Evolutionary conservation across 192 early-diverging fungal species (phyloP).

Genomic region (Coemansia sp.): DNA sequence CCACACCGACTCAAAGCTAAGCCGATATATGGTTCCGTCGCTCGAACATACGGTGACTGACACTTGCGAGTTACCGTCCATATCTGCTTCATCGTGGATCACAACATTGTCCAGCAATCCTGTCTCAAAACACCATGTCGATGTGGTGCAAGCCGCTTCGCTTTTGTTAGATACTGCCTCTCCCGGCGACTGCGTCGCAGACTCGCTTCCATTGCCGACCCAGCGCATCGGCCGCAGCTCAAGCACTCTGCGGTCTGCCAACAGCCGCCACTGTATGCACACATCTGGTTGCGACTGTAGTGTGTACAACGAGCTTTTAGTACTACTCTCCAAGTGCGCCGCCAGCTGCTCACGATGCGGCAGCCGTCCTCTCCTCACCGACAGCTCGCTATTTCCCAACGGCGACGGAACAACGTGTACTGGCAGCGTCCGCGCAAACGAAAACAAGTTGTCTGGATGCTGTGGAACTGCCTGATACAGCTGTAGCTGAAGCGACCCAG

Average conservation of each 20-base stretch:
- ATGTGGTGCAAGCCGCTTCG: slow-evolving; percentile 17
- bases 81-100: slow-evolving; percentile 19
- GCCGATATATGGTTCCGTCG: slow-evolving; percentile 36
- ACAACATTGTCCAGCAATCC: slow-evolving; percentile 23
- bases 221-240: slow-evolving; percentile 50
- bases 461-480: slow-evolving; percentile 41
- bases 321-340: slow-evolving; percentile 28
- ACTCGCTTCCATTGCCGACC: slow-evolving; percentile 12
- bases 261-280: slow-evolving; percentile 50
- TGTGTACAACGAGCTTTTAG: slow-evolving; percentile 33
- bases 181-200: not conserved
- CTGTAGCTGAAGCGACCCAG: slow-evolving; percentile 23
- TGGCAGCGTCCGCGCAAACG: slow-evolving; percentile 23
- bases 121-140: slow-evolving; percentile 45
- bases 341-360: slow-evolving; percentile 26
- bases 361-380: slow-evolving; percentile 1
- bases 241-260: slow-evolving; percentile 33
- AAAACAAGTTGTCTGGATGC: slow-evolving; percentile 48
- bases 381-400: not conserved
- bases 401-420: slow-evolving; percentile 43
- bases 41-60: slow-evolving; percentile 26
- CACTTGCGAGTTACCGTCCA: slow-evolving; percentile 15
- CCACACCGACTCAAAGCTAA: slow-evolving; percentile 41
- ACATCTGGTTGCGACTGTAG: slow-evolving; percentile 40
- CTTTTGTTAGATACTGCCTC: not conserved